Percentiles rank a stretch among this genome's conserved stretches.
phyloP scores from a whole-genome alignment of 2,329 filamentous ascomycete species.

The Mariannaea elegans region DNA sequence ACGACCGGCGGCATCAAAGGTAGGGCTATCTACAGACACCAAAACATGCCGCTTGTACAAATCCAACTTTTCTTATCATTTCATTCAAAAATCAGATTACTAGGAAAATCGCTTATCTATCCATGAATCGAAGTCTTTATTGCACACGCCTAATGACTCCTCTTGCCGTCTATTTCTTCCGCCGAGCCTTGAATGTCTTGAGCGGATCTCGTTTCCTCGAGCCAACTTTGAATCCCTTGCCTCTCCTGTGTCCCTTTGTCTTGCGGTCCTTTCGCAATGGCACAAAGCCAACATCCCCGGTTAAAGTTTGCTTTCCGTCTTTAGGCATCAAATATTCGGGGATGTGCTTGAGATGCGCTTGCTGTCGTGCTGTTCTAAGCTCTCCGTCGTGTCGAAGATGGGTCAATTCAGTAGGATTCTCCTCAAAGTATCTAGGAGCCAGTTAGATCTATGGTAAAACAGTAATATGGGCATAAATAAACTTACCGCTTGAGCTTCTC shows the following conservation, averaged over 20 bases:
- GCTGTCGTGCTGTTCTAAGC: constrained; percentile 81
- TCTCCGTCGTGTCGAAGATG: constrained; percentile 93
- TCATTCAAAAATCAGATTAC: not conserved
- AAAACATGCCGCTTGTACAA: not conserved
- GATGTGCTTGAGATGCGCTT: constrained; percentile 91
- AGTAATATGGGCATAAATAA: no score
- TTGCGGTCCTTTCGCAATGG: constrained; percentile 68
- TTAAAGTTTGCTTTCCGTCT: constrained; percentile 75
- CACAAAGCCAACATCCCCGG: constrained; percentile 79
- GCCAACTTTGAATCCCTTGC: constrained; percentile 57
- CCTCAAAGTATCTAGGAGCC: constrained; percentile 78
- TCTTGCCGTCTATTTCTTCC: constrained; percentile 50
- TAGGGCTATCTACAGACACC: no score
- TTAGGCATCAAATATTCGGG: constrained; percentile 91
- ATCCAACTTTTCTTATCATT: not conserved
- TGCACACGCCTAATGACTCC: no score
- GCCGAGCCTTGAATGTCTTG: constrained; percentile 82
- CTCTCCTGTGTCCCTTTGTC: constrained; percentile 56
- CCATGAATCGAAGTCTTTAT: constrained; percentile 29
- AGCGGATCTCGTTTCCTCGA: constrained; percentile 82
- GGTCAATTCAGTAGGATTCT: constrained; percentile 89
- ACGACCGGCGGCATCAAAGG: no score
- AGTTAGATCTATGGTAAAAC: not conserved
- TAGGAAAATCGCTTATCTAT: not conserved
- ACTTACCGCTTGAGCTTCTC: constrained; percentile 83